A percentile compares a stretch with the other conserved stretches of the same genome.
Evolutionary conservation across 768 basidiomycete genomes (phyloP).

Genomic region (Glaciozyma antarctica): DNA sequence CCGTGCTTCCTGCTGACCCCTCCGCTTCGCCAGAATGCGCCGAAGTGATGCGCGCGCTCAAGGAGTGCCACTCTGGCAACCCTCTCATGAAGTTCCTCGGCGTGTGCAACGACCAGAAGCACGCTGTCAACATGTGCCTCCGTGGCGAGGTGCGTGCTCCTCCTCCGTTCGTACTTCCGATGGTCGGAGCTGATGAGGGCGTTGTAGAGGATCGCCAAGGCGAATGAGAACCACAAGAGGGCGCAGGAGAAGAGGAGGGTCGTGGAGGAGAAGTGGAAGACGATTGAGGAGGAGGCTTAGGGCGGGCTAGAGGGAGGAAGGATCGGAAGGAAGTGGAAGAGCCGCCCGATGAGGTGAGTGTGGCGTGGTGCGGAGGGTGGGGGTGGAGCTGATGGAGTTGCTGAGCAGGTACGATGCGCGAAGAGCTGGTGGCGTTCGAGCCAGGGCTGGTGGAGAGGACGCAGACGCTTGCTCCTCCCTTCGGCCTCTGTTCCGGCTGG

Average conservation of each 20-base stretch:
- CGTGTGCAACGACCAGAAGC: constrained; percentile 7
- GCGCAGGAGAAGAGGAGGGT: background rate
- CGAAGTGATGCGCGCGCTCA: constrained; percentile 6
- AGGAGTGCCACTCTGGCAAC: background rate
- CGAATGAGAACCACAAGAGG: background rate
- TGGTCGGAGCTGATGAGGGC: background rate
- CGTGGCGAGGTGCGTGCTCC: constrained; percentile 2
- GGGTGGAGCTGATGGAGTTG: too few relatives aligned
- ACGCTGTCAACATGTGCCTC: background rate
- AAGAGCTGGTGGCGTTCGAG: too few relatives aligned
- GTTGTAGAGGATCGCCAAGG: background rate
- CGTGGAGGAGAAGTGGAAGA: background rate
- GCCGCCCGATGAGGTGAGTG: too few relatives aligned
- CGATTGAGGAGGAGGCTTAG: too few relatives aligned
- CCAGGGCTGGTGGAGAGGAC: too few relatives aligned
- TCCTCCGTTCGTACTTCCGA: too few relatives aligned
- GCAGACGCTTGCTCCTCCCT: too few relatives aligned
- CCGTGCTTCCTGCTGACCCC: background rate
- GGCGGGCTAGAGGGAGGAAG: too few relatives aligned
- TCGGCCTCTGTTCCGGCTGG: too few relatives aligned
- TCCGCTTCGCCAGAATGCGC: background rate
- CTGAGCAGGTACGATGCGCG: too few relatives aligned
- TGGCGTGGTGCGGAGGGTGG: too few relatives aligned
- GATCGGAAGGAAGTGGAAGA: too few relatives aligned
- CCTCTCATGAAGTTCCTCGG: background rate